These are phyloP conservation scores for Ogataea nonfermentans DNA, from an alignment of 805 yeast genomes.

Conservation along the genomic window DNA sequence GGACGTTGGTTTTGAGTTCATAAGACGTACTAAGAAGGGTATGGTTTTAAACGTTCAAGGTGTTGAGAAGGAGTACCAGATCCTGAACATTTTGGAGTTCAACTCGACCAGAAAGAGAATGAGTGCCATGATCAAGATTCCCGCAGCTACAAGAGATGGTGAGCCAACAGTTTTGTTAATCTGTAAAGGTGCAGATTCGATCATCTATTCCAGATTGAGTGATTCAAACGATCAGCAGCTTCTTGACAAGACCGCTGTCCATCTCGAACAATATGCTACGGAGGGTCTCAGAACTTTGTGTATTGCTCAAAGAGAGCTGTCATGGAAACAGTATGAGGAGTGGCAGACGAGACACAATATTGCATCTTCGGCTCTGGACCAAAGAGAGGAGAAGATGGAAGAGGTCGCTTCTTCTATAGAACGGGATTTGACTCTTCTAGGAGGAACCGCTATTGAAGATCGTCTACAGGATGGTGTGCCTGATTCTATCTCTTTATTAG, in stretches of 20 bases:
- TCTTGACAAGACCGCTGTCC: slow-evolving; percentile 64
- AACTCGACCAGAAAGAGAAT: slow-evolving; percentile 85
- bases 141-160: slow-evolving; percentile 43
- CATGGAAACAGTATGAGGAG: slow-evolving; percentile 57
- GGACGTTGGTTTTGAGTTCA: slow-evolving; percentile 68
- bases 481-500: slow-evolving; percentile 67
- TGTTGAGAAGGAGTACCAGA: slow-evolving; percentile 63
- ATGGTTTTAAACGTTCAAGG: slow-evolving; percentile 69
- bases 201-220: slow-evolving; percentile 64
- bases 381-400: slow-evolving; percentile 70
- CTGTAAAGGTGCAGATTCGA: slow-evolving; percentile 85
- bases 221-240: slow-evolving; percentile 42
- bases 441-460: slow-evolving; percentile 88
- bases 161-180: slow-evolving; percentile 62
- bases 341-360: slow-evolving; percentile 64
- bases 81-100: slow-evolving; percentile 70
- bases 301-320: slow-evolving; percentile 66
- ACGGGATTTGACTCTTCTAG: slow-evolving; percentile 59
- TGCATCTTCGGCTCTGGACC: slow-evolving; percentile 61
- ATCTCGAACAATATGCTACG: slow-evolving; percentile 74
- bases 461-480: slow-evolving; percentile 85
- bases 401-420: slow-evolving; percentile 73
- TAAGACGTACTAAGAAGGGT: slow-evolving; percentile 67
- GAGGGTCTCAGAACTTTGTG: slow-evolving; percentile 84
- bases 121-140: slow-evolving; percentile 77